phyloP scores from a whole-genome alignment of 106 monocot genomes.

The Dendrobium huoshanense region DNA sequence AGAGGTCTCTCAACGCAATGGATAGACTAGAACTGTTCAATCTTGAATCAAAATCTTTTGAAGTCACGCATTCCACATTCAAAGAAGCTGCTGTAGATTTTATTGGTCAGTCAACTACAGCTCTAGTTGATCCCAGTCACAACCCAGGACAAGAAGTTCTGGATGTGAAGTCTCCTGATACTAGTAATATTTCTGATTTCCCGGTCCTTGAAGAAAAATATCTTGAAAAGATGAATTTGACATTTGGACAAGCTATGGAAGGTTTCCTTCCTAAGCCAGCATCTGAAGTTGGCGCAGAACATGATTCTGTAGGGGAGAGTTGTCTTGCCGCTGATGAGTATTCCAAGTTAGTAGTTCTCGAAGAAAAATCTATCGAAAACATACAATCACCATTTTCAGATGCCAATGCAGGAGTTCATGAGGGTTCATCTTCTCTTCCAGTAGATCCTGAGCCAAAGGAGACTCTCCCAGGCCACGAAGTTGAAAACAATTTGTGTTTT shows the following conservation, averaged over 20 bases:
- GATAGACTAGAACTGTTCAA: not conserved
- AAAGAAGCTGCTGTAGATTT: not conserved
- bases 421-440: not conserved
- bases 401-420: not conserved
- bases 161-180: not conserved
- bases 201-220: conserved; percentile 31
- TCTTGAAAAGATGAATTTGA: conserved; percentile 28
- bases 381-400: conserved; percentile 1
- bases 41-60: conserved; percentile 3
- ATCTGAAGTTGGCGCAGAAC: conserved; percentile 7
- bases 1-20: not conserved
- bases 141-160: not conserved
- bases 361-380: conserved; percentile 12
- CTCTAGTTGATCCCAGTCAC: not conserved
- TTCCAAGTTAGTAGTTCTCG: conserved; percentile 9
- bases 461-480: not conserved
- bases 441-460: not conserved
- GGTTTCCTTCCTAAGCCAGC: not conserved
- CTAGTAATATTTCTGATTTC: conserved; percentile 9
- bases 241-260: conserved; percentile 20
- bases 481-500: not conserved
- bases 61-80: conserved; percentile 16
- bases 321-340: not conserved
- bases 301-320: not conserved
- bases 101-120: not conserved